Evolutionary conservation across 495 filamentous ascomycete genomes (phyloP).

Genomic region (Acidiella bohemica): DNA sequence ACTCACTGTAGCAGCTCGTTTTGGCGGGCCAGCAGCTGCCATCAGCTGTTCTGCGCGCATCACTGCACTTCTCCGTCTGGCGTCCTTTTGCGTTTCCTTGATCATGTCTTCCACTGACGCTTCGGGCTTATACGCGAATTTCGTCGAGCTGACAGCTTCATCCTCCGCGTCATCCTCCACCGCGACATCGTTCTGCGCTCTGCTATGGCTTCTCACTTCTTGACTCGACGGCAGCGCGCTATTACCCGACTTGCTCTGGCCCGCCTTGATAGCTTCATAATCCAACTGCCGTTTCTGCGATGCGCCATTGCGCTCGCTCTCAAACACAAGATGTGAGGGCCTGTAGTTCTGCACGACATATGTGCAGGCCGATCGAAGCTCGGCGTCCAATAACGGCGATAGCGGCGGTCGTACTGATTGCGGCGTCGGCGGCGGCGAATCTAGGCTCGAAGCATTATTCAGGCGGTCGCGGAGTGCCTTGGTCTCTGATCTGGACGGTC

Average conservation of each 20-base stretch:
- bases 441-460: constrained; percentile 5
- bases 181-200: no score
- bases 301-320: constrained; percentile 15
- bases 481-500: constrained; percentile 18
- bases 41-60: constrained; percentile 7
- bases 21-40: neutral
- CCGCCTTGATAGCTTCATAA: constrained; percentile 15
- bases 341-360: constrained; percentile 28
- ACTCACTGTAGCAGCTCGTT: neutral
- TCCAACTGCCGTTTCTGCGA: constrained; percentile 19
- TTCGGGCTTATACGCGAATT: constrained; percentile 5
- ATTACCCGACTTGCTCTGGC: no score
- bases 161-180: neutral
- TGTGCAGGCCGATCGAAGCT: constrained; percentile 27
- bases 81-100: neutral
- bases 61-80: neutral
- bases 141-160: neutral
- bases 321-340: constrained; percentile 24
- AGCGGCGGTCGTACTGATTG: constrained; percentile 26
- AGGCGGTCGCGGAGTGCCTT: constrained; percentile 15
- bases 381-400: constrained; percentile 20
- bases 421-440: constrained; percentile 23
- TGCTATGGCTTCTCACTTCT: no score
- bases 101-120: constrained; percentile 2
- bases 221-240: no score